Base-by-base conservation (phyloP, 139 green algal species). In the Auxenochlorella pyrenoidosa region DNA sequence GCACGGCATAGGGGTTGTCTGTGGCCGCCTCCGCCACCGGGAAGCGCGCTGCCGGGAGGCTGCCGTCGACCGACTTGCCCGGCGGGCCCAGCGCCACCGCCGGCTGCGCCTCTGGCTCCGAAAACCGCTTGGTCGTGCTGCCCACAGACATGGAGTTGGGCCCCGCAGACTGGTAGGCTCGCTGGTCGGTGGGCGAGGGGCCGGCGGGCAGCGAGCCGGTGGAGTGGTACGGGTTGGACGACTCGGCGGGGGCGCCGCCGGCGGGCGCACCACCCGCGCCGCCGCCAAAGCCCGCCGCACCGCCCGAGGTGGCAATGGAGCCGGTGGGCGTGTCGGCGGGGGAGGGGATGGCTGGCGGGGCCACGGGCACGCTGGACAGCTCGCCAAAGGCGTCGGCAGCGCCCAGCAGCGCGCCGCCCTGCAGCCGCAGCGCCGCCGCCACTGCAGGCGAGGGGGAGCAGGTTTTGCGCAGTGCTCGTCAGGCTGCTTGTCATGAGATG, bases 321-420 rank as follows among this genome's bases (percentile, higher is more conserved):
- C 79, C 38, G 12, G 79, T 85, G 60, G 79, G 79, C 8, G 79
- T 85, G 59, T 30, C 63, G 12, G 28, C 40, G 8, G 60, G 79
- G 26, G 79, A 75, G 38, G 79, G 59, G 18, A 38, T 32, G 19
- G 65, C 5, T 3, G 66, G 30, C 30, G 65, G 34, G 10, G 60
- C 32, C 12, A 38, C 65, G 0, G 59, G 66, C 18, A 38, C 44
- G 66, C 43, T 66, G 44, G 66, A 51, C 66, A 86, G 82, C 82
- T 86, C 82, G 32, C 82, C 82, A 54, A 86, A 86, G 0, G 82
- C 82, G 43, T 83, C 41, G 32, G 84, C 72, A 3, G 73, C 58
- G 18, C 58, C 58, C 72, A 83, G 36, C 36, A 91, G 84, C 40
- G 79, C 83, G 44, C 88, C 88, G 38, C 77, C 84, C 41, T 89